Conservation (phyloP, 768 basidiomycete species). For the Termitomyces sp. region DNA sequence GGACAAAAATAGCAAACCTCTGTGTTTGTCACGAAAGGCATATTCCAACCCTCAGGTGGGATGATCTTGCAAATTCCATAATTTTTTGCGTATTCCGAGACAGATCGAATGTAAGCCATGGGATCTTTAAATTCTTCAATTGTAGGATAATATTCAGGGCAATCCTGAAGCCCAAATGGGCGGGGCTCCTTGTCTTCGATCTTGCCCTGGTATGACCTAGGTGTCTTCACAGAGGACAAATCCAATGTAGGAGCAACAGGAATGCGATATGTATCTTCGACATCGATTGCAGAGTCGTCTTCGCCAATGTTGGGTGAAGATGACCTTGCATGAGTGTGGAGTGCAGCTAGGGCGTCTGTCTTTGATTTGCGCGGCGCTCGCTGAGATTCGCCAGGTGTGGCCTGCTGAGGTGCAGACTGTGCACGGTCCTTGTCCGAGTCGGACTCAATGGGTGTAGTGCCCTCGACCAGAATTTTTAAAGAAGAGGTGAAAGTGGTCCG, state of each 20-base stretch:
- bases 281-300: conserved; percentile 35
- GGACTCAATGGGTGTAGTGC: conserved; percentile 57
- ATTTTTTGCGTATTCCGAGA: conserved; percentile 61
- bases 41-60: conserved; percentile 89
- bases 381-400: conserved; percentile 41
- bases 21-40: conserved; percentile 93
- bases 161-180: conserved; percentile 84
- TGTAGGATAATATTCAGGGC: conserved; percentile 85
- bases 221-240: conserved; percentile 66
- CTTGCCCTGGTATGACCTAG: conserved; percentile 39
- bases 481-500: conserved; percentile 57
- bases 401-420: conserved; percentile 29
- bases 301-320: conserved; percentile 52
- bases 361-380: conserved; percentile 88
- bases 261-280: conserved; percentile 52
- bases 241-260: conserved; percentile 59
- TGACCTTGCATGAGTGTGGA: conserved; percentile 62
- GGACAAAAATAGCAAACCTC: conserved; percentile 54
- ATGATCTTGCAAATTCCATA: conserved; percentile 96
- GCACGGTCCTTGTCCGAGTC: conserved; percentile 33
- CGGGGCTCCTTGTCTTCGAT: conserved; percentile 42
- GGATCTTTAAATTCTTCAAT: conserved; percentile 92
- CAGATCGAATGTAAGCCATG: conserved; percentile 85
- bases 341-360: conserved; percentile 77
- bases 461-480: conserved; percentile 74